A percentile compares a stretch with the other conserved stretches of the same genome.
Evolutionary conservation across 2,329 filamentous ascomycete species (phyloP).

Genomic region (Epichloe sp.): DNA sequence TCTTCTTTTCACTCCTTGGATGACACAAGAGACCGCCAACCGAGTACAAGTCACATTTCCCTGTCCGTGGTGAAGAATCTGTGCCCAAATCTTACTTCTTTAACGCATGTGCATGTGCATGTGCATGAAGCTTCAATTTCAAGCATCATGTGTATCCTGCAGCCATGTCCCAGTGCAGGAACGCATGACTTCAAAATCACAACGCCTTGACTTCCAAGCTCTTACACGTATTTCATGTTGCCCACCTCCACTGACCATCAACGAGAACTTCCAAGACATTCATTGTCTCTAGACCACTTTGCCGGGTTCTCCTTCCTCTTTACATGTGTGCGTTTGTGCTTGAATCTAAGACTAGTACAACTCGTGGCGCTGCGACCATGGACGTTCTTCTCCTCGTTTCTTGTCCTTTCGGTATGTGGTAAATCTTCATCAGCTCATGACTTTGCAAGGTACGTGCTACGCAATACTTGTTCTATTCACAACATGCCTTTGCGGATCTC

Average conservation of each 20-base stretch:
- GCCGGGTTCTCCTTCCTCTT: background rate
- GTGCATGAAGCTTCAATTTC: too few species aligned
- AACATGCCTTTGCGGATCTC: constrained; percentile 85
- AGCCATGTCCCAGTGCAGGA: too few species aligned
- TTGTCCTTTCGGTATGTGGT: background rate
- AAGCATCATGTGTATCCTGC: too few species aligned
- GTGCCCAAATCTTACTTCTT: too few species aligned
- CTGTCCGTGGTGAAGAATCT: too few species aligned
- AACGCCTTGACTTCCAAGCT: background rate
- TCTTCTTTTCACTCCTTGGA: too few species aligned
- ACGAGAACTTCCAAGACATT: background rate
- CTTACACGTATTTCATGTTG: background rate
- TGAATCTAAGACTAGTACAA: background rate
- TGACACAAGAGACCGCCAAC: too few species aligned
- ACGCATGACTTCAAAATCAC: background rate
- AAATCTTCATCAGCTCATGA: background rate
- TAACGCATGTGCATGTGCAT: too few species aligned
- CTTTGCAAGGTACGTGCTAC: background rate
- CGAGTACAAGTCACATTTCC: too few species aligned
- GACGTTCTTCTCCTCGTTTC: background rate
- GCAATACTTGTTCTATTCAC: constrained; percentile 27
- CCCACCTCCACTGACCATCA: background rate
- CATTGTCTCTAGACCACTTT: background rate
- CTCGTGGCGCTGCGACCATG: background rate
- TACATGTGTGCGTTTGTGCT: background rate